Conservation (phyloP, 1,284 basidiomycete genomes). For the Exsudoporus floridanus region DNA sequence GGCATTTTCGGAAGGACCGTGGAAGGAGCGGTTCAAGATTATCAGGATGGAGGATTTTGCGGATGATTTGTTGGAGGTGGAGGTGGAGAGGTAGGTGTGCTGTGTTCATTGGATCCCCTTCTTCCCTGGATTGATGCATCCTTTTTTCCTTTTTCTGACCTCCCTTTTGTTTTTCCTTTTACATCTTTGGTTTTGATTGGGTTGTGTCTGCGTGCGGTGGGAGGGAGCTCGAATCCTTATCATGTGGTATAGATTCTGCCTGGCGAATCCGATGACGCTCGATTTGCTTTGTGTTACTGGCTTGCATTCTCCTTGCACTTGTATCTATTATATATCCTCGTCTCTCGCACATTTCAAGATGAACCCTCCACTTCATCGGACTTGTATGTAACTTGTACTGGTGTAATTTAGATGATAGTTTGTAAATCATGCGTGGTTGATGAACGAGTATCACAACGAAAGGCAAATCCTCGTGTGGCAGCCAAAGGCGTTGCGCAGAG, state of each 20-base stretch:
- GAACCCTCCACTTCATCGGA: background rate
- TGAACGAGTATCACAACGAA: background rate
- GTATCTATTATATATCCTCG: constrained; percentile 10
- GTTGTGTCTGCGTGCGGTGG: background rate
- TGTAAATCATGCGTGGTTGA: background rate
- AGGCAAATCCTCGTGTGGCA: too few species aligned
- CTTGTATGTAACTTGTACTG: background rate
- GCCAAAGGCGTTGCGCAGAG: too few species aligned
- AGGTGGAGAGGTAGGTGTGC: constrained; percentile 20
- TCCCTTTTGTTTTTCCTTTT: background rate
- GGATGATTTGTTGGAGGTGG: constrained; percentile 49
- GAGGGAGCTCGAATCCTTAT: background rate
- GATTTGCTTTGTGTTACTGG: constrained; percentile 6
- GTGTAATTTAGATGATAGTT: background rate
- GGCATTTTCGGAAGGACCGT: constrained; percentile 57
- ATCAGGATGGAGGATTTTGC: constrained; percentile 65
- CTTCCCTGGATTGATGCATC: background rate
- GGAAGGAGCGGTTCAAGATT: constrained; percentile 47
- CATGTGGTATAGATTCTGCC: background rate
- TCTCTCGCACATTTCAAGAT: background rate
- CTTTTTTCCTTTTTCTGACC: too few species aligned
- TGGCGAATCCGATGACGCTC: background rate
- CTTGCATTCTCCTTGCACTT: constrained; percentile 4
- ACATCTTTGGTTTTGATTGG: background rate
- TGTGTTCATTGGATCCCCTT: background rate